Conservation (phyloP, 2,329 filamentous ascomycete genomes). For the Atkinsonella hypoxylon region DNA sequence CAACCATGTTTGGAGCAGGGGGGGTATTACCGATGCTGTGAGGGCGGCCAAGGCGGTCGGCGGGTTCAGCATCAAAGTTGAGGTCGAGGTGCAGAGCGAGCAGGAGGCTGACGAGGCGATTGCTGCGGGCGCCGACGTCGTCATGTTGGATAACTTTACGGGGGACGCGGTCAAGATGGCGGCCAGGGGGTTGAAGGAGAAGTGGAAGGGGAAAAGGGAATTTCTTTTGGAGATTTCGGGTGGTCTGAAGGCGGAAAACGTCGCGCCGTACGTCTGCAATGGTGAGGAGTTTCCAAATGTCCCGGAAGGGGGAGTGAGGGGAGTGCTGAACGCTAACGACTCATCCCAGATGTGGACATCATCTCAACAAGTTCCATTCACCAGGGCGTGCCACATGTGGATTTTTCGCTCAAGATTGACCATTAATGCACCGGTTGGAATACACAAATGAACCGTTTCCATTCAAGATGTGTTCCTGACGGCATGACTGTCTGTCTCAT, state of each 20-base stretch:
- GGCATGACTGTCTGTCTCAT: too few relatives aligned
- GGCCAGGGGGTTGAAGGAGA: constrained; percentile 62
- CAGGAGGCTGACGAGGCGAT: constrained; percentile 87
- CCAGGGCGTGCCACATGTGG: constrained; percentile 84
- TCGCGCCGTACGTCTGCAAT: constrained; percentile 65
- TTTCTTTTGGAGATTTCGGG: constrained; percentile 90
- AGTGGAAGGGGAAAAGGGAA: constrained; percentile 61
- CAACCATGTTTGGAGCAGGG: constrained; percentile 91
- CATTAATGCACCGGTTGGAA: constrained; percentile 14
- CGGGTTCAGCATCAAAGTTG: constrained; percentile 86
- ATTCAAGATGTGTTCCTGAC: too few relatives aligned
- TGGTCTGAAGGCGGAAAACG: constrained; percentile 76
- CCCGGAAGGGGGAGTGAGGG: neutral
- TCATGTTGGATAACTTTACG: constrained; percentile 96
- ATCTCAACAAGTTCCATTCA: constrained; percentile 95
- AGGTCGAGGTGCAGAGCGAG: constrained; percentile 88
- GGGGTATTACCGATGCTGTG: constrained; percentile 78
- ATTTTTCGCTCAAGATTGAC: constrained; percentile 87
- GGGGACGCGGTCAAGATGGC: constrained; percentile 65
- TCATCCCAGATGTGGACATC: constrained; percentile 69
- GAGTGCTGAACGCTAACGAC: neutral
- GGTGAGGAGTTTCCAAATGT: constrained; percentile 32
- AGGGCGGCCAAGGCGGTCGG: constrained; percentile 69
- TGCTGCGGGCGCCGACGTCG: constrained; percentile 78
- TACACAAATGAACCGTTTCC: too few relatives aligned